Evolutionary conservation across 2,329 filamentous ascomycete genomes (phyloP).

Genomic region (Leptographium wingfieldii): DNA sequence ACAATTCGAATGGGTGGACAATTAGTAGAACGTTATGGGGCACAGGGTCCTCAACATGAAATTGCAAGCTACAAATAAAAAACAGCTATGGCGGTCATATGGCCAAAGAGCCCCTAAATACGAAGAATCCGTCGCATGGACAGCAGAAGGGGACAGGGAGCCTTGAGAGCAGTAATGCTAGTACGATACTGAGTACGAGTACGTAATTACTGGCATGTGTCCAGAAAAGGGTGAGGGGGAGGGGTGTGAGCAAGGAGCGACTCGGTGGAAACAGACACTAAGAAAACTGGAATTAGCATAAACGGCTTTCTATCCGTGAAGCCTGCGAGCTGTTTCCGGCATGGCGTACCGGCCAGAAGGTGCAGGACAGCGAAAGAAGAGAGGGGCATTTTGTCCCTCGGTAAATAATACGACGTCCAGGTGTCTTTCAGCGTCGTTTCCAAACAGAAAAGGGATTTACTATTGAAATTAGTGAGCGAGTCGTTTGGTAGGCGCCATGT

Average conservation of each 20-base stretch:
- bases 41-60: background rate
- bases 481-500: background rate
- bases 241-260: background rate
- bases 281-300: background rate
- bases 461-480: background rate
- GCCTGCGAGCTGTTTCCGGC: background rate
- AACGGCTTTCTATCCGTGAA: background rate
- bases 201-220: background rate
- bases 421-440: background rate
- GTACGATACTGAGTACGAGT: background rate
- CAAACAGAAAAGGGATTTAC: background rate
- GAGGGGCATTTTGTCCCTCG: background rate
- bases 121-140: background rate
- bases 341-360: background rate
- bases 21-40: background rate
- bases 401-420: background rate
- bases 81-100: background rate
- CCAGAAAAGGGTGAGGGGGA: too few relatives aligned
- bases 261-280: background rate
- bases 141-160: background rate
- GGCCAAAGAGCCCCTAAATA: background rate
- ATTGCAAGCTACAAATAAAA: background rate
- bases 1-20: background rate
- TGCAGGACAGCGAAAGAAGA: background rate
- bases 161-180: too few relatives aligned